These are phyloP conservation scores for Mycena galopus DNA, from an alignment of 768 basidiomycete species.

Conservation along the genomic window DNA sequence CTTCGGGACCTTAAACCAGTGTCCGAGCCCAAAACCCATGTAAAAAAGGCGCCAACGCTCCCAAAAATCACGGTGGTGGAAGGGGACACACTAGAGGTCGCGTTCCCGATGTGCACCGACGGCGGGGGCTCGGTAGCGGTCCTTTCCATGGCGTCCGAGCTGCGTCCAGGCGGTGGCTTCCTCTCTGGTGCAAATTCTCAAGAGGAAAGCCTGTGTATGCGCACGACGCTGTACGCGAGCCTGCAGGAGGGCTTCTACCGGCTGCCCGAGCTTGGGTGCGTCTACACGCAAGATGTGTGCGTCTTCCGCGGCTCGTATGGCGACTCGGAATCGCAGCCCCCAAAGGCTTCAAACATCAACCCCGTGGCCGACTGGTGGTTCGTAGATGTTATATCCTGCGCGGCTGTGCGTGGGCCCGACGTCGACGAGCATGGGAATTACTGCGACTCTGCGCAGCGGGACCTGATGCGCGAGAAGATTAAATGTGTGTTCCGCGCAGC, in stretches of 20 bases:
- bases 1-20: conserved; percentile 27
- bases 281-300: conserved; percentile 39
- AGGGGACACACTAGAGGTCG: conserved; percentile 38
- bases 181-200: conserved; percentile 37
- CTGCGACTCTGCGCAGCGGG: conserved; percentile 28
- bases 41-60: background rate
- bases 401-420: conserved; percentile 37
- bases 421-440: conserved; percentile 31
- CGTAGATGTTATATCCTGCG: conserved; percentile 40
- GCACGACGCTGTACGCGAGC: conserved; percentile 37
- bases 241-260: conserved; percentile 37
- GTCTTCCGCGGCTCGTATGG: conserved; percentile 38
- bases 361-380: conserved; percentile 36
- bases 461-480: conserved; percentile 41
- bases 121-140: conserved; percentile 30
- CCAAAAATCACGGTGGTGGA: conserved; percentile 32
- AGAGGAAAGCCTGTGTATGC: conserved; percentile 40
- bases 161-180: conserved; percentile 39
- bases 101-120: conserved; percentile 18
- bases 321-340: background rate
- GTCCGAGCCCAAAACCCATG: background rate
- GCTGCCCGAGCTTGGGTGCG: conserved; percentile 35
- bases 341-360: conserved; percentile 17
- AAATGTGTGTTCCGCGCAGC: conserved; percentile 36
- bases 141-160: conserved; percentile 39